These are phyloP conservation scores for Phialophora macrospora DNA, from an alignment of 2,329 filamentous ascomycete genomes.

Conservation along the genomic window DNA sequence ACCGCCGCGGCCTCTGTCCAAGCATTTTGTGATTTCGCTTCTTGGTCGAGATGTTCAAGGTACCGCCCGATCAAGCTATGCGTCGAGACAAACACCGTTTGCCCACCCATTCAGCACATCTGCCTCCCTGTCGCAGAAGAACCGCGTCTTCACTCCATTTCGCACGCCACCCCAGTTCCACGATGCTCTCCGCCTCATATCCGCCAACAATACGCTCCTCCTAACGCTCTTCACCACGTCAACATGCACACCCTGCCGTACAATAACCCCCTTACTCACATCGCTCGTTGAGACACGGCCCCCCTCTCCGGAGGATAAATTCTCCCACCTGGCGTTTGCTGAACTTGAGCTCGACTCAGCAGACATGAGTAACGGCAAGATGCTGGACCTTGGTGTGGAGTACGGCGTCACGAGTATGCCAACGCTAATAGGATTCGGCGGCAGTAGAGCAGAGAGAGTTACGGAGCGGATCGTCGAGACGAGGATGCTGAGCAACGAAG, in stretches of 20 bases:
- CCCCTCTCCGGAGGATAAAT: constrained; percentile 29
- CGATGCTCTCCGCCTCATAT: constrained; percentile 35
- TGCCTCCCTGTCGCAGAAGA: constrained; percentile 20
- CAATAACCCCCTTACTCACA: constrained; percentile 37
- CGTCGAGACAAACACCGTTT: neutral
- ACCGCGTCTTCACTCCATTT: constrained; percentile 34
- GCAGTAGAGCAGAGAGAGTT: constrained; percentile 37
- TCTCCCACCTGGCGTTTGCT: constrained; percentile 35
- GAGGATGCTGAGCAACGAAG: constrained; percentile 33
- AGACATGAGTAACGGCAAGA: constrained; percentile 42
- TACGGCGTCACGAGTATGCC: constrained; percentile 39
- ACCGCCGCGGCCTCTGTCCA: neutral
- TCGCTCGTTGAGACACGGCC: constrained; percentile 34
- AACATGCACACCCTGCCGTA: constrained; percentile 37
- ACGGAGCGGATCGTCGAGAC: constrained; percentile 37
- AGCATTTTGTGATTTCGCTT: neutral
- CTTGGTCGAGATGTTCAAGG: neutral
- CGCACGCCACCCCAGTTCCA: constrained; percentile 38
- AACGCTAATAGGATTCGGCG: constrained; percentile 38
- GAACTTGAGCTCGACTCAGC: constrained; percentile 38
- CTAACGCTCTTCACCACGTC: constrained; percentile 37
- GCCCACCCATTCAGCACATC: constrained; percentile 18
- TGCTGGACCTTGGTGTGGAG: constrained; percentile 38
- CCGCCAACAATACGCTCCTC: constrained; percentile 37
- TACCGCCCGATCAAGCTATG: neutral